Conservation (phyloP, 2,329 filamentous ascomycete genomes). For the Alternaria rosae region DNA sequence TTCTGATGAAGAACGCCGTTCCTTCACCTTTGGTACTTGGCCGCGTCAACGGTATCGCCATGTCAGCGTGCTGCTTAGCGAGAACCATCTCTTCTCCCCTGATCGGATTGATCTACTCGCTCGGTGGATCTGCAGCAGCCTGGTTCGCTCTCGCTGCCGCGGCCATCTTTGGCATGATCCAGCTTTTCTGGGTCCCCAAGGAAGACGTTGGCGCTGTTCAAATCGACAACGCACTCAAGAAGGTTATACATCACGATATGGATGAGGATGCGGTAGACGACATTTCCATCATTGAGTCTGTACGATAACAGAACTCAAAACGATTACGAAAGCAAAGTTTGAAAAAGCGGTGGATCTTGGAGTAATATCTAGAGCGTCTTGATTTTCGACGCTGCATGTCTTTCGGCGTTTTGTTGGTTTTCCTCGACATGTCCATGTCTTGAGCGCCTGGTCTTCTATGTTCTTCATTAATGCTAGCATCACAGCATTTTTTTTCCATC, state of each 20-base stretch:
- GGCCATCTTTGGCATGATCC: slow-evolving; percentile 63
- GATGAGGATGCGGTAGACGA: slow-evolving; percentile 38
- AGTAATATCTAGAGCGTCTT: slow-evolving; percentile 2
- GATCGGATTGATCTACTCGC: slow-evolving; percentile 70
- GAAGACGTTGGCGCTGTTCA: slow-evolving; percentile 50
- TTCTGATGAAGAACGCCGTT: slow-evolving; percentile 77
- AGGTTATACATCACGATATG: slow-evolving; percentile 30
- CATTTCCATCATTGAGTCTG: slow-evolving; percentile 37
- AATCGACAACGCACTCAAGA: slow-evolving; percentile 45
- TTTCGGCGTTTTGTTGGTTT: slow-evolving; percentile 26
- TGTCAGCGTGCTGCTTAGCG: slow-evolving; percentile 71
- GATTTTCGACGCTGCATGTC: slow-evolving; percentile 23
- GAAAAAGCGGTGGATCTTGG: neutral
- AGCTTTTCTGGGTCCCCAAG: slow-evolving; percentile 63
- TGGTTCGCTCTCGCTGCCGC: slow-evolving; percentile 67
- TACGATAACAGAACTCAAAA: slow-evolving; percentile 22
- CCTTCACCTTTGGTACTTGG: slow-evolving; percentile 69
- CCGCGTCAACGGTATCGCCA: slow-evolving; percentile 74
- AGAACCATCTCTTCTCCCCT: slow-evolving; percentile 73
- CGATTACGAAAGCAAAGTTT: neutral
- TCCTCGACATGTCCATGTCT: slow-evolving; percentile 4
- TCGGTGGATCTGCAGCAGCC: slow-evolving; percentile 66
- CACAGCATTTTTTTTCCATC: slow-evolving; percentile 19
- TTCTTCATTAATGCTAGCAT: slow-evolving; percentile 12
- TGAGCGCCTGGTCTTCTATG: neutral